These are phyloP conservation scores for Hygrophila difformis DNA, from an alignment of 257 asterid species.

Conservation along the genomic window DNA sequence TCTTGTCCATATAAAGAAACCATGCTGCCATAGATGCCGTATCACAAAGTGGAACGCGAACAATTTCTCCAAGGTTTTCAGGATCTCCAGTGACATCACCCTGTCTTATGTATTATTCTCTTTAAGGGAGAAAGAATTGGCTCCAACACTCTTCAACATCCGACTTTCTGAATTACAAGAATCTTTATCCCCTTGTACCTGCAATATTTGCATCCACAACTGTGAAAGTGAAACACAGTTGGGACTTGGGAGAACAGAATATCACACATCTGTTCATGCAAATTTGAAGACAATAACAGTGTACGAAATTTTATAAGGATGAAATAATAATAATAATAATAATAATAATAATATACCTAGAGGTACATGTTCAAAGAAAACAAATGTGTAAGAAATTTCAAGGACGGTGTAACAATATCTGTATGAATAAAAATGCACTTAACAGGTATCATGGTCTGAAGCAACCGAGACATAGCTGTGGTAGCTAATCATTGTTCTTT, in stretches of 20 bases:
- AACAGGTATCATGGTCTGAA: constrained; percentile 3
- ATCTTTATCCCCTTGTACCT: constrained; percentile 57
- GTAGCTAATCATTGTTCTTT: constrained; percentile 2
- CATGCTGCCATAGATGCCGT: constrained; percentile 91
- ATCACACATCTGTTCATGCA: constrained; percentile 93
- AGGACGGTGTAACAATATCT: no score
- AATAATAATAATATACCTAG: no score
- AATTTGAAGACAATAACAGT: constrained; percentile 16
- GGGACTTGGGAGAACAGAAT: constrained; percentile 87
- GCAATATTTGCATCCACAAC: constrained; percentile 37
- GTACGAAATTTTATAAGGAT: constrained; percentile 6
- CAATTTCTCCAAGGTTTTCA: constrained; percentile 29
- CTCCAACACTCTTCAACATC: constrained; percentile 41
- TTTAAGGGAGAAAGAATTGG: constrained; percentile 28
- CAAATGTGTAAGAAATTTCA: no score
- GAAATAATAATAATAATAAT: no score
- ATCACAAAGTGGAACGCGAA: constrained; percentile 37
- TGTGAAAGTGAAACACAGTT: constrained; percentile 90
- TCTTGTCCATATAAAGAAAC: constrained; percentile 92
- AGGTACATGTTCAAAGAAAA: no score
- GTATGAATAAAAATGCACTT: constrained; percentile 2
- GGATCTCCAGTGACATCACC: constrained; percentile 49
- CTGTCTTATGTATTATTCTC: constrained; percentile 28
- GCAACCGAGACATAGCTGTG: constrained; percentile 2
- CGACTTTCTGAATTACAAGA: constrained; percentile 37